Evolutionary conservation across 441 rosid species (phyloP).

Genomic region (Populus hybrid): DNA sequence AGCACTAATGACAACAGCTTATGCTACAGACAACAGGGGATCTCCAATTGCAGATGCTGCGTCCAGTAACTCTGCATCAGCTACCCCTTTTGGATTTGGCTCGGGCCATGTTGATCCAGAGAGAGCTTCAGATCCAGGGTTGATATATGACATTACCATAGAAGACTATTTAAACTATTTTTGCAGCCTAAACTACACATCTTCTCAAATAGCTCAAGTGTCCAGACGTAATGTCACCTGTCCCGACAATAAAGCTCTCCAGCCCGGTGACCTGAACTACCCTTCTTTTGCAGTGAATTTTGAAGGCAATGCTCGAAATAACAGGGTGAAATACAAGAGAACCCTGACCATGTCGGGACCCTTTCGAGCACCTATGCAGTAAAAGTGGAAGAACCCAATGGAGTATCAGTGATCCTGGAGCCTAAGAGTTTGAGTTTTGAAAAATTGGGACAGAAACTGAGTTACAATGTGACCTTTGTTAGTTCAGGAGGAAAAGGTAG

Average conservation of each 20-base stretch:
- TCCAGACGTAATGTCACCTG: constrained; percentile 48
- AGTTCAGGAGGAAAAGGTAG: constrained; percentile 9
- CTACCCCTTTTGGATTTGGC: constrained; percentile 83
- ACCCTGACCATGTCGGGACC: constrained; percentile 63
- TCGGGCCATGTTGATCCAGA: constrained; percentile 88
- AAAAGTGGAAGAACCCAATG: constrained; percentile 51
- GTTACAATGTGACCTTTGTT: constrained; percentile 44
- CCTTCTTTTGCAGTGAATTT: constrained; percentile 70
- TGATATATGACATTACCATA: constrained; percentile 59
- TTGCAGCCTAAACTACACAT: constrained; percentile 60
- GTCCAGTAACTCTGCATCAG: constrained; percentile 58
- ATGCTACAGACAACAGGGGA: constrained; percentile 47
- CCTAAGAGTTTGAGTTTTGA: constrained; percentile 43
- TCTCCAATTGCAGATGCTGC: constrained; percentile 65
- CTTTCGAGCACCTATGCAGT: constrained; percentile 33
- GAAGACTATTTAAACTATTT: constrained; percentile 56
- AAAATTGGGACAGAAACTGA: constrained; percentile 38
- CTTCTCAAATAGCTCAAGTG: constrained; percentile 48
- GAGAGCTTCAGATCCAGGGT: constrained; percentile 76
- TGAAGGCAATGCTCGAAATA: constrained; percentile 20
- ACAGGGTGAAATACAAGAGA: constrained; percentile 34
- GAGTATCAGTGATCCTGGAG: constrained; percentile 48
- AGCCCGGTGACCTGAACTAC: constrained; percentile 64
- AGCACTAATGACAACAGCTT: constrained; percentile 81
- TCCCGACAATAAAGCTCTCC: constrained; percentile 35